Evolutionary conservation across 2,329 filamentous ascomycete species (phyloP), one percentile per base, ranked within the genome.

Genomic region (Plenodomus tracheiphilus): DNA sequence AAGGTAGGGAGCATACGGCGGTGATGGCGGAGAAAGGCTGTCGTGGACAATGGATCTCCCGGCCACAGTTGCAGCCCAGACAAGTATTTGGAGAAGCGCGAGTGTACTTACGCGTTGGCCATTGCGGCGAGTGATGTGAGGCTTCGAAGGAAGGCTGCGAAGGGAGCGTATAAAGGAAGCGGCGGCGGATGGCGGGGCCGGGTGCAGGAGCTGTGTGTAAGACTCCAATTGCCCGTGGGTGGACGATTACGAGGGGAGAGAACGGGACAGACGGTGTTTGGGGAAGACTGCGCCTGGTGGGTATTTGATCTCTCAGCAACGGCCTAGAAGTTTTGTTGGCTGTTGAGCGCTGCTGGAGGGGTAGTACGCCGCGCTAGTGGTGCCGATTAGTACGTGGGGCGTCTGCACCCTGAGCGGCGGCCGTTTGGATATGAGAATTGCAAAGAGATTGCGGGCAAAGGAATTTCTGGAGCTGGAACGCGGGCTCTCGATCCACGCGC

Each of bases 61-160:
- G 11, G 13, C 11, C 28, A 32, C 13, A 32, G 13, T 32, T 11
- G 28, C 11, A 25, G 22, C 10, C 5, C 22, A 18, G 11, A 15
- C 25, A 20, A 22, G n/a, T n/a, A n/a, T 11, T 43, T 35, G 18
- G 13, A 25, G 13, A 25, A 37, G 35, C 2, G 13, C 22, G 32
- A 32, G 3, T 45, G 22, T 51, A 65, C 62, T 73, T 94, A 83
- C 74, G 91, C 87, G 71, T 86, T 88, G 49, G 81, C 81, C 83
- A 85, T 86, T 68, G 66, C 74, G 59, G 58, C 47, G 51, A 48
- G 34, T 49, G 36, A 49, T 50, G 32, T 37, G 30, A 41, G 35
- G 16, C 22, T 38, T 46, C 41, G 41, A 22, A 42, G 50, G 48
- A 43, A 51, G 48, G 35, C 56, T 47, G 40, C 51, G 41, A 45